Evolutionary conservation across 1,284 basidiomycete species (phyloP).

Genomic region (Pterulicium gracile): DNA sequence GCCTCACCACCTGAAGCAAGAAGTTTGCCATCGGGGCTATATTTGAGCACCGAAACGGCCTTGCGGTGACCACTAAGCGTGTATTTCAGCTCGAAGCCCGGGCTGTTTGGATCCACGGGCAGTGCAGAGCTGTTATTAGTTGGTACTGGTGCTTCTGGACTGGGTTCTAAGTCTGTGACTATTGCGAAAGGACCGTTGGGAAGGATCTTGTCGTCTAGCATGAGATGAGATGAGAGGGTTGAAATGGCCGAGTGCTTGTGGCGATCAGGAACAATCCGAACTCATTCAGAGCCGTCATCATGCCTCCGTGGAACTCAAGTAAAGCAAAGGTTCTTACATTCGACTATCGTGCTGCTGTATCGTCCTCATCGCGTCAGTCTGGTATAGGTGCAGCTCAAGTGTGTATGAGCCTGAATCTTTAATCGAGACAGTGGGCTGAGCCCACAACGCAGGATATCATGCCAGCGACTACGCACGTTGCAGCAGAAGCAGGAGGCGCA

Average conservation of each 20-base stretch:
- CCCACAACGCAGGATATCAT: slow-evolving; percentile 53
- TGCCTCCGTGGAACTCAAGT: slow-evolving; percentile 59
- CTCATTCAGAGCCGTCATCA: no score
- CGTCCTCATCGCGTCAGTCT: slow-evolving; percentile 6
- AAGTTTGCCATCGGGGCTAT: slow-evolving; percentile 64
- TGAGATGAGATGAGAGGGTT: no score
- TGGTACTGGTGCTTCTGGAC: no score
- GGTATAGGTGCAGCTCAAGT: slow-evolving; percentile 69
- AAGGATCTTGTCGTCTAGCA: no score
- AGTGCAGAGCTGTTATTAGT: no score
- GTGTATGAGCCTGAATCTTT: slow-evolving; percentile 8
- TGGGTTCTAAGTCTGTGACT: no score
- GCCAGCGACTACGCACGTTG: slow-evolving; percentile 82
- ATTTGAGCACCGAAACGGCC: slow-evolving; percentile 69
- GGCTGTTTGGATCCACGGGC: slow-evolving; percentile 4
- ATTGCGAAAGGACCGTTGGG: no score
- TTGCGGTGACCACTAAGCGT: slow-evolving; percentile 64
- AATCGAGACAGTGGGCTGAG: neutral
- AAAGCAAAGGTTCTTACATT: slow-evolving; percentile 51
- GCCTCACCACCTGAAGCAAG: slow-evolving; percentile 68
- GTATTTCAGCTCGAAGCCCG: slow-evolving; percentile 17
- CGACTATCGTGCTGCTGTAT: neutral
- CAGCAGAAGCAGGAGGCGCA: slow-evolving; percentile 93
- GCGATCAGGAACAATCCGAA: no score
- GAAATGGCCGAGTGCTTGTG: no score